phyloP scores from a whole-genome alignment of 371 early-diverging fungal species.

The Rhizopus stolonifer region DNA sequence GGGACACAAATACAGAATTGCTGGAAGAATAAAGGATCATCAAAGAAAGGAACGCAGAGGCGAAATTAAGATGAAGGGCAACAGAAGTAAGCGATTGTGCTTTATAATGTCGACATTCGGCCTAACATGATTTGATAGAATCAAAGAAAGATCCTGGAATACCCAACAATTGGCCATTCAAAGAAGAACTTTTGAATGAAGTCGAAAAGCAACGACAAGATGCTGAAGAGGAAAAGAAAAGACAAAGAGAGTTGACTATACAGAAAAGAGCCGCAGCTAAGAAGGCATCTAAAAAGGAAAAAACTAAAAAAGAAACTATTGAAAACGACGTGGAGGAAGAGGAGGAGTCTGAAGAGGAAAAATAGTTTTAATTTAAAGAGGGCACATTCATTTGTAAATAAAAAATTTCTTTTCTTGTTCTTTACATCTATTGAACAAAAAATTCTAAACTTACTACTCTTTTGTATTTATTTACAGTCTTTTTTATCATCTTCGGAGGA shows the following conservation, averaged over 20 bases:
- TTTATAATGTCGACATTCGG: neutral
- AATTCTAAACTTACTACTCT: neutral
- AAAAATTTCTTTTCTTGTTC: neutral
- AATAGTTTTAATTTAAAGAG: no score
- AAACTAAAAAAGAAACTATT: neutral
- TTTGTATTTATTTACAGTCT: neutral
- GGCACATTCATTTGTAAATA: neutral
- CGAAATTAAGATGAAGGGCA: conserved; percentile 60
- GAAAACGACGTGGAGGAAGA: neutral
- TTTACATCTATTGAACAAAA: neutral
- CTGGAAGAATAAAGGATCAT: conserved; percentile 72
- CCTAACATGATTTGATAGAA: conserved; percentile 16
- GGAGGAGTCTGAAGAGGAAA: neutral
- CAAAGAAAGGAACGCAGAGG: conserved; percentile 73
- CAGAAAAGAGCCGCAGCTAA: conserved; percentile 13
- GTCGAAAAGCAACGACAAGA: conserved; percentile 50
- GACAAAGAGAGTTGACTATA: conserved; percentile 21
- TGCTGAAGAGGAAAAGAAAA: conserved; percentile 29
- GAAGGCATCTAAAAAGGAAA: conserved; percentile 20
- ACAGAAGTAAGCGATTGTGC: conserved; percentile 37
- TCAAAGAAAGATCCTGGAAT: conserved; percentile 54
- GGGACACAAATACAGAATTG: conserved; percentile 73
- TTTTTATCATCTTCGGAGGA: conserved; percentile 7
- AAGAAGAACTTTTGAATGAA: conserved; percentile 50
- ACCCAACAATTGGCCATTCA: conserved; percentile 55